Evolutionary conservation across 768 basidiomycete species (phyloP).

Genomic region (Dioszegia crocea): DNA sequence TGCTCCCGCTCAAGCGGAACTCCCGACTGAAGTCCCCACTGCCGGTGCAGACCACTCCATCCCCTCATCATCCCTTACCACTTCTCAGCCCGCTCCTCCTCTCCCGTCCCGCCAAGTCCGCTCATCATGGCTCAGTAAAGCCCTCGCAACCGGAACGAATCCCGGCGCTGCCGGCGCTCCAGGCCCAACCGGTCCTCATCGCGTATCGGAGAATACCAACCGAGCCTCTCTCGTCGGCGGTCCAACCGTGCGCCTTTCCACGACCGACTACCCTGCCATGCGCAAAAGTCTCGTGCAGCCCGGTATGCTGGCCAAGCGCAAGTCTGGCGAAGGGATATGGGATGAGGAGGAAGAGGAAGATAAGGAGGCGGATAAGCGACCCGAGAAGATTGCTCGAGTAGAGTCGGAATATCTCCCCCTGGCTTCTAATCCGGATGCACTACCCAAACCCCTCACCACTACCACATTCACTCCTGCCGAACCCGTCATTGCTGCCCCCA

Average conservation of each 20-base stretch:
- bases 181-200: conserved; percentile 10
- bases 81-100: conserved; percentile 1
- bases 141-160: conserved; percentile 16
- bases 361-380: conserved; percentile 18
- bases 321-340: conserved; percentile 25
- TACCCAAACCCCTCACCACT: background rate
- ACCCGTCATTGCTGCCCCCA: background rate
- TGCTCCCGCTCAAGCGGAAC: background rate
- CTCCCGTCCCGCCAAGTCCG: conserved; percentile 33
- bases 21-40: background rate
- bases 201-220: background rate
- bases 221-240: conserved; percentile 1
- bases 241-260: conserved; percentile 6
- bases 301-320: conserved; percentile 33
- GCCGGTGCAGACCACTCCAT: no score
- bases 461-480: background rate
- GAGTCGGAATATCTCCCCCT: conserved; percentile 9
- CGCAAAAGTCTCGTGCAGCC: conserved; percentile 32
- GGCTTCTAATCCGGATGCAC: background rate
- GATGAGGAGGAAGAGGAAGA: conserved; percentile 19
- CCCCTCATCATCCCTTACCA: background rate
- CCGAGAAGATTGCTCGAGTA: conserved; percentile 31
- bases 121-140: conserved; percentile 42
- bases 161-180: conserved; percentile 9
- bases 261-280: conserved; percentile 23